These are phyloP conservation scores for Eimeria zaria DNA, from an alignment of 169 alveolate genomes.

Conservation along the genomic window DNA sequence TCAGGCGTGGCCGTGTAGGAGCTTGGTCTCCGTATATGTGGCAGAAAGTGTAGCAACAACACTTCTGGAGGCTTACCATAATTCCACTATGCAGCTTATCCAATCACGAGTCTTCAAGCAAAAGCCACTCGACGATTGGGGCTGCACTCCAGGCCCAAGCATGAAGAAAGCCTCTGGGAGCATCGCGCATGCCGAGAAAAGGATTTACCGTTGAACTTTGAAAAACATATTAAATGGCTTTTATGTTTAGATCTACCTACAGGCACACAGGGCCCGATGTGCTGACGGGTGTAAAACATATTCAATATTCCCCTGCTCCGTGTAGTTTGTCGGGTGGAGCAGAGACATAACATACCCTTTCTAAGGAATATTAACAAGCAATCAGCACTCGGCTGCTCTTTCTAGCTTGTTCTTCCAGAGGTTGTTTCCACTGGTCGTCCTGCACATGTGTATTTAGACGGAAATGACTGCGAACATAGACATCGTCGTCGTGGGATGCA, in stretches of 20 bases:
- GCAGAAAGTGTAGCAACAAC: background rate
- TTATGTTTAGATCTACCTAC: background rate
- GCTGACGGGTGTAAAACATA: background rate
- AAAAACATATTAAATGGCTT: background rate
- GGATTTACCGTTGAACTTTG: too few species aligned
- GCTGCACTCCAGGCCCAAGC: background rate
- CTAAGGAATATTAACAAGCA: background rate
- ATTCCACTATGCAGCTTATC: background rate
- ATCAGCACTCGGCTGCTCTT: background rate
- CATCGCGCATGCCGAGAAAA: background rate
- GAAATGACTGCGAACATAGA: slow-evolving; percentile 38
- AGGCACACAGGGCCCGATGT: background rate
- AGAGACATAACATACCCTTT: background rate
- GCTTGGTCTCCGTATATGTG: background rate
- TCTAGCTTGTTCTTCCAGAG: background rate
- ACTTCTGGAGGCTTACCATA: background rate
- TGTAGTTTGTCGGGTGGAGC: background rate
- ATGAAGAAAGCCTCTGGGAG: background rate
- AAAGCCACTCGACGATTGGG: slow-evolving; percentile 7
- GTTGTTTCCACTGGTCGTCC: background rate
- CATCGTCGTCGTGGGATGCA: slow-evolving; percentile 83
- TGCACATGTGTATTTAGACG: slow-evolving; percentile 7
- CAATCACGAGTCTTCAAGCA: background rate
- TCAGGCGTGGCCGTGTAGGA: background rate
- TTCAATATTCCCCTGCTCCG: background rate